Conservation (phyloP, 1,139 yeast species). For the Candida frijolesensis region DNA sequence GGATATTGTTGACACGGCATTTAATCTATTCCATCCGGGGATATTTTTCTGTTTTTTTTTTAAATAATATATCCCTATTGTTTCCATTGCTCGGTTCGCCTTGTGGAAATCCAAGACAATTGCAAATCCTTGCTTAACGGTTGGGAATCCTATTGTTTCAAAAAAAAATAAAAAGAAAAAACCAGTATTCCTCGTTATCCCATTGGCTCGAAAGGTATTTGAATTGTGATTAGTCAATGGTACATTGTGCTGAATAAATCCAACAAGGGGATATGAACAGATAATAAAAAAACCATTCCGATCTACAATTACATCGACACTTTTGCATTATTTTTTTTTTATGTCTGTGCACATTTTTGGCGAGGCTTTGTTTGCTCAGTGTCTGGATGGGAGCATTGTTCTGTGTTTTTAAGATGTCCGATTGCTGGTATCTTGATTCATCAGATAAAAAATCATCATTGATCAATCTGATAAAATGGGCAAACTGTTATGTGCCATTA, state of each 20-base stretch:
- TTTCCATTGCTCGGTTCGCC: too few species aligned
- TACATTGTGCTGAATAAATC: neutral
- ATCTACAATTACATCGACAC: neutral
- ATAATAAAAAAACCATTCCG: neutral
- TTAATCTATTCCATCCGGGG: neutral
- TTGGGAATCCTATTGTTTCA: neutral
- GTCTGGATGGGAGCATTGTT: neutral
- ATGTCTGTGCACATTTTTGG: too few species aligned
- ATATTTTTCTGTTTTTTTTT: too few species aligned
- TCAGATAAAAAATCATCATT: neutral
- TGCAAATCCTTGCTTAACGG: neutral
- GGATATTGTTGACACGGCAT: neutral
- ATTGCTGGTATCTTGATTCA: neutral
- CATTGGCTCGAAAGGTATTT: neutral
- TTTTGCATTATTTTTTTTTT: too few species aligned
- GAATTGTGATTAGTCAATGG: neutral
- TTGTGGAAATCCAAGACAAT: too few species aligned
- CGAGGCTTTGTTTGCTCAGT: neutral
- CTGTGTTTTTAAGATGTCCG: neutral
- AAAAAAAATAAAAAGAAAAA: neutral
- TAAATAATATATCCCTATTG: too few species aligned
- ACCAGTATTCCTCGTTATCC: conserved; percentile 1
- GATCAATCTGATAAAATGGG: conserved; percentile 1
- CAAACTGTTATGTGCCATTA: neutral
- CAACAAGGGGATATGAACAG: neutral